phyloP scores from a whole-genome alignment of 176 grass and related monocot species.

The Typha latifolia region DNA sequence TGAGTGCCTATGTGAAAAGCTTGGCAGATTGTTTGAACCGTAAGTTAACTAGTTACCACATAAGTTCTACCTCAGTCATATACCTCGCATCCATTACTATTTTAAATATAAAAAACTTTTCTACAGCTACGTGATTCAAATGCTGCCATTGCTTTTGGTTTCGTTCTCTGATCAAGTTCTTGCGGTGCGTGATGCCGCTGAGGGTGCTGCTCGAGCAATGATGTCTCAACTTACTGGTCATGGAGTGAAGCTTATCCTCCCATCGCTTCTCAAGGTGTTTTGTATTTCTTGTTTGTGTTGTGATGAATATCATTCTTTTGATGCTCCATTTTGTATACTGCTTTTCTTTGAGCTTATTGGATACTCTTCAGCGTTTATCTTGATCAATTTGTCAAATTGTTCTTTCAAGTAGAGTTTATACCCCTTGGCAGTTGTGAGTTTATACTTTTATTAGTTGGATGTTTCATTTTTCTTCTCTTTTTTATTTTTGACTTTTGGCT shows the following conservation, averaged over 20 bases:
- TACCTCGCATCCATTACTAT: background rate
- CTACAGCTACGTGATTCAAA: conserved; percentile 96
- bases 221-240: conserved; percentile 96
- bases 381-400: too few species aligned
- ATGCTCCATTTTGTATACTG: too few species aligned
- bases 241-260: conserved; percentile 94
- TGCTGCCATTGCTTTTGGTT: conserved; percentile 87
- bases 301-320: too few species aligned
- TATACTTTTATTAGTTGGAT: background rate
- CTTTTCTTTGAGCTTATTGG: too few species aligned
- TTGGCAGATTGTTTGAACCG: conserved; percentile 94
- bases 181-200: conserved; percentile 91
- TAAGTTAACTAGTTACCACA: conserved; percentile 36
- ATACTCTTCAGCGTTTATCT: too few species aligned
- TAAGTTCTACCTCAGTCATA: background rate
- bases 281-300: background rate
- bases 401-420: too few species aligned
- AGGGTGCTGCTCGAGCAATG: conserved; percentile 99
- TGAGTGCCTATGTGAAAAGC: conserved; percentile 98
- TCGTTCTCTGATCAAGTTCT: conserved; percentile 98
- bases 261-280: conserved; percentile 84
- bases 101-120: conserved; percentile 25
- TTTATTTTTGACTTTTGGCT: background rate
- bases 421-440: too few species aligned
- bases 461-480: too few species aligned